These are phyloP conservation scores for Cubamyces sp. DNA, from an alignment of 768 basidiomycete species.

Conservation along the genomic window DNA sequence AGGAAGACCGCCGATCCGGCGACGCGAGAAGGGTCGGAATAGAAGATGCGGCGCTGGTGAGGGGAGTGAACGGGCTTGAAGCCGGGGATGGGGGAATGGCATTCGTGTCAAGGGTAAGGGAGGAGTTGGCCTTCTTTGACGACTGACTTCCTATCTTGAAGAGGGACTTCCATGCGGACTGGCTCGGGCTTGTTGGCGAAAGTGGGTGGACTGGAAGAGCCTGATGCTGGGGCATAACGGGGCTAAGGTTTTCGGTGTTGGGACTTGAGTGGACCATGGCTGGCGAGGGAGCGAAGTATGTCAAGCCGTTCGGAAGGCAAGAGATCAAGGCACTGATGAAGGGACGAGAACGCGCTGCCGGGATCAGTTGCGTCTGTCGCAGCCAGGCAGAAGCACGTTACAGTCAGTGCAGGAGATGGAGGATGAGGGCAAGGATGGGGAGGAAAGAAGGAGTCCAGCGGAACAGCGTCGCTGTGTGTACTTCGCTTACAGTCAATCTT, in stretches of 20 bases:
- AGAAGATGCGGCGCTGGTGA: conserved; percentile 23
- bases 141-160: conserved; percentile 70
- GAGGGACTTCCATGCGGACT: conserved; percentile 67
- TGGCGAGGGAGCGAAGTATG: conserved; percentile 14
- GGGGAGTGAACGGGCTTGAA: conserved; percentile 39
- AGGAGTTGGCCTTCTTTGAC: conserved; percentile 57
- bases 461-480: conserved; percentile 18
- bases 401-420: conserved; percentile 15
- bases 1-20: conserved; percentile 68
- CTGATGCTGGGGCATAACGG: conserved; percentile 29
- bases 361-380: neutral
- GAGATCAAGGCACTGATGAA: conserved; percentile 20
- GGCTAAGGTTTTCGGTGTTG: conserved; percentile 27
- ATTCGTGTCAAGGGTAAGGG: conserved; percentile 59
- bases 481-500: conserved; percentile 21
- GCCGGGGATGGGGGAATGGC: conserved; percentile 39
- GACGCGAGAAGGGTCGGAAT: conserved; percentile 45
- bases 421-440: conserved; percentile 6
- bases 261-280: conserved; percentile 26
- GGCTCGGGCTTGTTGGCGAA: conserved; percentile 22
- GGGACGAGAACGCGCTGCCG: conserved; percentile 4
- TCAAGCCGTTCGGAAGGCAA: conserved; percentile 14
- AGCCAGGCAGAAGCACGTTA: conserved; percentile 4
- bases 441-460: conserved; percentile 20
- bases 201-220: conserved; percentile 23